These are phyloP conservation scores for Leccinum incarnatum DNA, from an alignment of 768 basidiomycete species.

Conservation along the genomic window DNA sequence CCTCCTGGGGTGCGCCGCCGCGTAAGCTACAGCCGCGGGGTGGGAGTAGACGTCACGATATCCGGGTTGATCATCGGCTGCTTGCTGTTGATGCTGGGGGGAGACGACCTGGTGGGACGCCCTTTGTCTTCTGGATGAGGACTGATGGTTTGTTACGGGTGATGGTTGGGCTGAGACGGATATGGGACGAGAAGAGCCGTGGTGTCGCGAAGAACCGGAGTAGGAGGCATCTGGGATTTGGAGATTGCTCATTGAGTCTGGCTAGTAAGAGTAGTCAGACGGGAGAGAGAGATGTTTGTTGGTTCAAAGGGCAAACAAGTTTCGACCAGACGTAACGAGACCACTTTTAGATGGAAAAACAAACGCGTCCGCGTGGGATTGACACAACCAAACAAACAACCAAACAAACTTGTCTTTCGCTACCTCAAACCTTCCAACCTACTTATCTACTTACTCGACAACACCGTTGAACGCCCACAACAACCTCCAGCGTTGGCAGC, in stretches of 20 bases:
- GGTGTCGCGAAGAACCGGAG: conserved; percentile 45
- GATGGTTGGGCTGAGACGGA: conserved; percentile 56
- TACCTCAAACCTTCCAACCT: too few relatives aligned
- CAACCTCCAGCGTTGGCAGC: neutral
- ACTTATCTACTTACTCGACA: too few relatives aligned
- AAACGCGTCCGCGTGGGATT: conserved; percentile 20
- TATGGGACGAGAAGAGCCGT: conserved; percentile 47
- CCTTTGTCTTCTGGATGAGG: conserved; percentile 55
- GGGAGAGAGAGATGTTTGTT: neutral
- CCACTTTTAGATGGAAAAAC: conserved; percentile 22
- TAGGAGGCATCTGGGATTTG: conserved; percentile 46
- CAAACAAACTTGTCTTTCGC: too few relatives aligned
- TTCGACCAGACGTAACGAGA: conserved; percentile 2
- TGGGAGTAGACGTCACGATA: conserved; percentile 80
- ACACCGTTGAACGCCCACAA: neutral
- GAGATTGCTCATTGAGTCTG: conserved; percentile 32
- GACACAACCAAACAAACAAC: conserved; percentile 5
- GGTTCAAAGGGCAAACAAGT: conserved; percentile 1
- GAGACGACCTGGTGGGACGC: conserved; percentile 73
- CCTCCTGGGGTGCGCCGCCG: conserved; percentile 78
- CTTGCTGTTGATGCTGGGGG: conserved; percentile 40
- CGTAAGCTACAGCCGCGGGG: conserved; percentile 81
- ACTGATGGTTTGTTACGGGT: conserved; percentile 40
- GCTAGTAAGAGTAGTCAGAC: neutral
- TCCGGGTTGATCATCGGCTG: conserved; percentile 42